A percentile compares a stretch with the other conserved stretches of the same genome.
Evolutionary conservation across 139 green algal genomes (phyloP).

Genomic region (Chlorella sp.): DNA sequence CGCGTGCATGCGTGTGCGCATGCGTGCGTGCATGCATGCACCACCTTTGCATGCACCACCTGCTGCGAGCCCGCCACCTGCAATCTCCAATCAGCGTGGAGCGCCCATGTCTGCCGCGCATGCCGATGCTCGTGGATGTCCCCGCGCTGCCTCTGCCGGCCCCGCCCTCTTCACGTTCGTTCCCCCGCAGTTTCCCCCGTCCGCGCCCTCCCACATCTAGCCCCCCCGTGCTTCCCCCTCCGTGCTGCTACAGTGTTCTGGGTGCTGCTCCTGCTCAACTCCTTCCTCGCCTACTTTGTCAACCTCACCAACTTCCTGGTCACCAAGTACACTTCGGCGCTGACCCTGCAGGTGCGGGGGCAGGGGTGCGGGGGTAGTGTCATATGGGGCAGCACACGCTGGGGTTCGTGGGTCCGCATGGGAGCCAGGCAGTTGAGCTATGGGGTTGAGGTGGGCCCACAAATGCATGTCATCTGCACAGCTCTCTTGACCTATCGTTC

Average conservation of each 20-base stretch:
- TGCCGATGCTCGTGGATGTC: not conserved
- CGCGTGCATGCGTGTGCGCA: not conserved
- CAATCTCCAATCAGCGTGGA: not conserved
- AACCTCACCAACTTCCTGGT: constrained; percentile 99
- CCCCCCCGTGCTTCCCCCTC: not conserved
- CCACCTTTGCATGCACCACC: too few relatives aligned
- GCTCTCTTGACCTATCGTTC: too few relatives aligned
- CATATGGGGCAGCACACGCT: not conserved
- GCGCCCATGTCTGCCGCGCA: not conserved
- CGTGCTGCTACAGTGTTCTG: constrained; percentile 58
- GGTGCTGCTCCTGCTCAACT: constrained; percentile 83
- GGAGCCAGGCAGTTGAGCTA: too few relatives aligned
- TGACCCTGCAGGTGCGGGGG: constrained; percentile 89
- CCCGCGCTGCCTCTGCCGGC: not conserved
- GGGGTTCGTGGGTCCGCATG: too few relatives aligned
- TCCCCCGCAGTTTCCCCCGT: too few relatives aligned
- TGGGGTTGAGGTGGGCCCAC: too few relatives aligned
- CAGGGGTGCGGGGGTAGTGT: not conserved
- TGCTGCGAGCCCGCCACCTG: not conserved
- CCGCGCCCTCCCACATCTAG: not conserved
- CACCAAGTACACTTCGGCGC: constrained; percentile 92
- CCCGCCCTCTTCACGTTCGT: too few relatives aligned
- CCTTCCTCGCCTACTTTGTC: constrained; percentile 89
- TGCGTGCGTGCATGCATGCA: not conserved
- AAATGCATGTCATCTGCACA: too few relatives aligned